A percentile compares a stretch with the other conserved stretches of the same genome.
These are phyloP conservation scores for Fraxinus greggii DNA, from an alignment of 305 asterid genomes.

Conservation along the genomic window DNA sequence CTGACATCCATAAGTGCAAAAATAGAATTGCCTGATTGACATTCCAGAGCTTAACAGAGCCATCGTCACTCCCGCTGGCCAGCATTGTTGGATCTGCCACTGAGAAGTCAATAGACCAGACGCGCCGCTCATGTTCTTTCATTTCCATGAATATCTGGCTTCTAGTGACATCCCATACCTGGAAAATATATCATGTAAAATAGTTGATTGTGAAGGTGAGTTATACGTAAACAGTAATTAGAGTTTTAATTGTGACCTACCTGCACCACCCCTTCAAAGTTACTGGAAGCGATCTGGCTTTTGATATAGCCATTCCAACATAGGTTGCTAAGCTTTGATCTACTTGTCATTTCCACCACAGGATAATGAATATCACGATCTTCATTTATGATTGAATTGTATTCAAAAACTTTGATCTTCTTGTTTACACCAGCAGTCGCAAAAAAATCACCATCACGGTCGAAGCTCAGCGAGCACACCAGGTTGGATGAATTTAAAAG, in stretches of 20 bases:
- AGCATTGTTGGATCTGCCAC: conserved; percentile 90
- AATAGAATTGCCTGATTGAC: conserved; percentile 99
- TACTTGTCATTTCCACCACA: conserved; percentile 85
- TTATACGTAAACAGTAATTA: not conserved
- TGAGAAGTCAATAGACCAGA: conserved; percentile 96
- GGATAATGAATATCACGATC: conserved; percentile 92
- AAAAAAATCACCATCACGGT: conserved; percentile 93
- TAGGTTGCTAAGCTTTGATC: conserved; percentile 92
- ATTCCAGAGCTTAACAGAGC: conserved; percentile 98
- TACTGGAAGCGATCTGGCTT: conserved; percentile 96
- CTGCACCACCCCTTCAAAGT: conserved; percentile 98
- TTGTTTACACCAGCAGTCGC: conserved; percentile 97
- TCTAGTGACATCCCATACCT: conserved; percentile 97
- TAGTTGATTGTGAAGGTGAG: not conserved
- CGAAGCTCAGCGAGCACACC: conserved; percentile 90
- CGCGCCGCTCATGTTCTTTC: conserved; percentile 93
- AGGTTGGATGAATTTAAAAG: conserved; percentile 87
- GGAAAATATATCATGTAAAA: conserved; percentile 12
- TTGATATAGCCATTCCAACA: conserved; percentile 96
- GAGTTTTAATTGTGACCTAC: conserved; percentile 31
- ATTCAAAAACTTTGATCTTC: conserved; percentile 93
- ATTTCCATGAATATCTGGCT: conserved; percentile 85
- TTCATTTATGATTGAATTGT: conserved; percentile 62
- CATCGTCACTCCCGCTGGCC: conserved; percentile 98
- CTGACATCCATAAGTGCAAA: conserved; percentile 94